Percentiles rank a stretch among this genome's conserved stretches.
Evolutionary conservation across 139 green algal genomes (phyloP).

Genomic region (Chlorella sp.): DNA sequence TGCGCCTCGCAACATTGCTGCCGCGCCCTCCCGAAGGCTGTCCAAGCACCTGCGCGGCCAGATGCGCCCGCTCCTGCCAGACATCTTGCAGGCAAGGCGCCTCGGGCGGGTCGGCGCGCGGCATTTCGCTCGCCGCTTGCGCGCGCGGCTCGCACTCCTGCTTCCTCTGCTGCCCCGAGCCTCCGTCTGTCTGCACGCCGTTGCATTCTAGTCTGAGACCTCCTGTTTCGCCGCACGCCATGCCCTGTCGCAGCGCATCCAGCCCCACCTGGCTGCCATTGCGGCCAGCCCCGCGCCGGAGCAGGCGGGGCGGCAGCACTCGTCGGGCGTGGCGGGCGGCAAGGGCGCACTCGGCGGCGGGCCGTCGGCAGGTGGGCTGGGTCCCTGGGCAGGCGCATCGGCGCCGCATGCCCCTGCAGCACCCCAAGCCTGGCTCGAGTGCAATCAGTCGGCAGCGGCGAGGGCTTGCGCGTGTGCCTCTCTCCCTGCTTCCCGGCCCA

Average conservation of each 20-base stretch:
- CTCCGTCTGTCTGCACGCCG: background rate
- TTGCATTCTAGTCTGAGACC: too few species aligned
- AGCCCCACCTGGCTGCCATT: conserved; percentile 68
- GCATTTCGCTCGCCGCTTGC: too few species aligned
- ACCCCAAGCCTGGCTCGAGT: too few species aligned
- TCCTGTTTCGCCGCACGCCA: background rate
- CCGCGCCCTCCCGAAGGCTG: too few species aligned
- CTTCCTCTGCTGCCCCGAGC: background rate
- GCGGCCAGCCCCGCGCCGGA: conserved; percentile 56
- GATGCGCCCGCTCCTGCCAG: conserved; percentile 56
- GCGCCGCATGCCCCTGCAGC: too few species aligned
- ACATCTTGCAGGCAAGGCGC: conserved; percentile 47
- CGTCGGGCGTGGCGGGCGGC: conserved; percentile 2
- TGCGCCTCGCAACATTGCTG: too few species aligned
- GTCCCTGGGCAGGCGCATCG: too few species aligned
- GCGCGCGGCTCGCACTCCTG: too few species aligned
- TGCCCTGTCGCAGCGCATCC: conserved; percentile 35
- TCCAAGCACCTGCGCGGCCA: conserved; percentile 64
- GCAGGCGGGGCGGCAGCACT: background rate
- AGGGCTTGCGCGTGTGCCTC: too few species aligned
- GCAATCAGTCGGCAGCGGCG: background rate
- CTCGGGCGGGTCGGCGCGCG: too few species aligned
- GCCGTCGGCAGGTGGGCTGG: too few species aligned
- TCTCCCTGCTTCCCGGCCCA: too few species aligned
- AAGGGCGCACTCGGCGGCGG: conserved; percentile 7